These are phyloP conservation scores for Rhizodiscina lignyota DNA, from an alignment of 495 filamentous ascomycete species.

Conservation along the genomic window DNA sequence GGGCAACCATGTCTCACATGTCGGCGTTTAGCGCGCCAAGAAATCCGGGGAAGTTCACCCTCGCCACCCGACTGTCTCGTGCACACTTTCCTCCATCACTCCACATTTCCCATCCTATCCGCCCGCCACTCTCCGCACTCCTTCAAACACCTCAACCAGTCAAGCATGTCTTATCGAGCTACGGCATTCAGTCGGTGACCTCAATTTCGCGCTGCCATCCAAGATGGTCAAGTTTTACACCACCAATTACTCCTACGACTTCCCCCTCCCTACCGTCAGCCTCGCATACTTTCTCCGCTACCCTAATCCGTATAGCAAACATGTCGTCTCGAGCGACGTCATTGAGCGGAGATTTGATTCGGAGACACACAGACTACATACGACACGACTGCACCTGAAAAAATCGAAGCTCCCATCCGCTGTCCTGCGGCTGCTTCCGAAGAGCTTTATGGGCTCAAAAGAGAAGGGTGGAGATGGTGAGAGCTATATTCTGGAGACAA, in stretches of 20 bases:
- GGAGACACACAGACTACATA: constrained; percentile 61
- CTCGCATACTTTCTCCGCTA: constrained; percentile 99
- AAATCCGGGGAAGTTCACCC: too few relatives aligned
- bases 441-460: constrained; percentile 49
- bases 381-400: constrained; percentile 83
- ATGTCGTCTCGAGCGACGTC: constrained; percentile 93
- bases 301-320: constrained; percentile 87
- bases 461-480: constrained; percentile 45
- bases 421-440: constrained; percentile 66
- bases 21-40: too few relatives aligned
- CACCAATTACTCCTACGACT: constrained; percentile 74
- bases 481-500: constrained; percentile 84
- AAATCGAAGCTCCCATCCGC: constrained; percentile 75
- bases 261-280: constrained; percentile 79
- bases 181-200: too few relatives aligned
- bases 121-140: too few relatives aligned
- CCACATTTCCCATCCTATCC: too few relatives aligned
- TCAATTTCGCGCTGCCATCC: too few relatives aligned
- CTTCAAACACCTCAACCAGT: too few relatives aligned
- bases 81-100: too few relatives aligned
- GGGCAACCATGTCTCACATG: too few relatives aligned
- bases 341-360: constrained; percentile 76
- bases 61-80: too few relatives aligned
- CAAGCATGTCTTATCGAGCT: too few relatives aligned
- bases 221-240: constrained; percentile 78